Base-by-base conservation (phyloP, 2,329 filamentous ascomycete genomes). In the Didymella pinodella region DNA sequence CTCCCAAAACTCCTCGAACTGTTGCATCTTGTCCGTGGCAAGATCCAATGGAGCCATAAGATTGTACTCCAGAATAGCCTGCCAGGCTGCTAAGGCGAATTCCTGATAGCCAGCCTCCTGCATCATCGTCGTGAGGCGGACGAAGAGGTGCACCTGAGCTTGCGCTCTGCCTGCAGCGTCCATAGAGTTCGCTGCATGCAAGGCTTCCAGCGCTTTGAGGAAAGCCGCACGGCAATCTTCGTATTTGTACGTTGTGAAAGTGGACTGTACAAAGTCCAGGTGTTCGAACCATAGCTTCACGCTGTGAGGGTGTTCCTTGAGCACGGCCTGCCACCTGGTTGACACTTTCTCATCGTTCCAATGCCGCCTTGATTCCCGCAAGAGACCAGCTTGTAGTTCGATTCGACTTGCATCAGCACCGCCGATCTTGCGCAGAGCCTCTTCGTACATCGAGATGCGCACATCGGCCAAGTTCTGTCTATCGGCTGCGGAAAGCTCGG, bases 1-100 rank as follows among this genome's bases (percentile, higher is more conserved):
- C 59, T 97, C 92, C 95, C 95, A 98, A 63, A 95, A 97, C 2
- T 88, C 83, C 47, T 85, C 80, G 61, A 97, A 90, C 22, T 43
- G 40, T 3, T 20, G 41, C 4, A 64, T 2, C 2, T 40, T 43
- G 20, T 64, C 48, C 0, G 26, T 1, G 1, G 50, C 26, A 22
- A 53, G 28, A 5, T 88, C 86, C 5, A 81, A 81, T n/a, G 90
- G 87, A 3, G 81, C 81, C 46, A 86, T 87, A 59, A 92, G 84
- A 18, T 86, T 87, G 51, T 90, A 81, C 70, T 97, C 94, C 0
- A 97, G 77, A 0, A 90, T 68, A 6, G 87, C 90, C 77, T 98
- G 94, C 93, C 94, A 97, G 5, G 90, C 83, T 10, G 89, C 92
- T 3, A 91, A 80, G 1, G 92, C 89, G 29, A 91, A 80, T 72